These are phyloP conservation scores for Eucalyptus lansdowneana DNA, from an alignment of 345 rosid species.

Conservation along the genomic window DNA sequence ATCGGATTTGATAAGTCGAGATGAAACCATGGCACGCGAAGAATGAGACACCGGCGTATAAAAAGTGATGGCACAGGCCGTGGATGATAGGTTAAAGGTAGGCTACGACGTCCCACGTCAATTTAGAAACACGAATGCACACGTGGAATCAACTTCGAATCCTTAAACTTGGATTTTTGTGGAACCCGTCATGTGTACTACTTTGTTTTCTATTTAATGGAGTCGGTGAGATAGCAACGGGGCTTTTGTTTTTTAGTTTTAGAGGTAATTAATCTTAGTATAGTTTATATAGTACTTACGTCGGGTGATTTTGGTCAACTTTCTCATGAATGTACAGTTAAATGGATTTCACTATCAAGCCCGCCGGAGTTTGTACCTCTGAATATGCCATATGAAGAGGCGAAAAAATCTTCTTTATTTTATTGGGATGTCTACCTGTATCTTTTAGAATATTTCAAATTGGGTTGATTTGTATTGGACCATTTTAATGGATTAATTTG, in stretches of 20 bases:
- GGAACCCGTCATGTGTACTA: not conserved
- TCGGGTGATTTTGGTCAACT: not conserved
- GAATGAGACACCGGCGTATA: fast-evolving
- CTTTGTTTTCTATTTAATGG: not conserved
- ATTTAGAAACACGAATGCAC: not conserved
- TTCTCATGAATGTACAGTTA: not conserved
- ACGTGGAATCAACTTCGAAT: not conserved
- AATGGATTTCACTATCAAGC: too few relatives aligned
- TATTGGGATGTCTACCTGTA: not conserved
- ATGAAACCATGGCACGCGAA: not conserved
- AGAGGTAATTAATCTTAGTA: not conserved
- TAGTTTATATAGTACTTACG: not conserved
- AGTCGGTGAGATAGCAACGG: not conserved
- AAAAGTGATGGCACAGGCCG: not conserved
- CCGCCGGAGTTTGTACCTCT: fast-evolving
- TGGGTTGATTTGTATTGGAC: too few relatives aligned
- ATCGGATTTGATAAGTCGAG: not conserved
- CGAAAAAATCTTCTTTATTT: not conserved
- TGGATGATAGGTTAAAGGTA: not conserved
- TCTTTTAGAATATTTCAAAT: not conserved
- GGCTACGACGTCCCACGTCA: not conserved
- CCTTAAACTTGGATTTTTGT: not conserved
- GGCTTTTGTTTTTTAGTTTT: not conserved
- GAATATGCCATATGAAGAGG: not conserved
- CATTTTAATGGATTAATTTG: too few relatives aligned